Evolutionary conservation across 2,329 filamentous ascomycete genomes (phyloP), one percentile per base, ranked within the genome.

Genomic region (Sporothrix brunneoviolacea): DNA sequence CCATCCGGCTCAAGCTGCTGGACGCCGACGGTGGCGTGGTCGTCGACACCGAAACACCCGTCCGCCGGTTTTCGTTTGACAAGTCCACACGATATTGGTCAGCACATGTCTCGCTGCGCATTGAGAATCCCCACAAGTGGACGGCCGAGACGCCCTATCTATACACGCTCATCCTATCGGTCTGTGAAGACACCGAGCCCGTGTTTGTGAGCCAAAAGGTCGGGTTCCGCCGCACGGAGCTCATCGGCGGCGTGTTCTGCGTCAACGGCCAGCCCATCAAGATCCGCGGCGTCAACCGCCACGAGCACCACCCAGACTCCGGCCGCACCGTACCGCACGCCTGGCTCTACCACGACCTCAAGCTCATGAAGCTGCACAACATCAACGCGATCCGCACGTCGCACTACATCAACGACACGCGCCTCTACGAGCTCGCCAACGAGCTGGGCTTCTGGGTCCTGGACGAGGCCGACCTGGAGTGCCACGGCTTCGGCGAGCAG

Each of bases 311-410:
- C 58, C 81, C 82, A 0, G 66, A 68, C 27, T 74, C 75, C 27
- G 83, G 83, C 3, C 77, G 83, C 0, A 74, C 82, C 1, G 80
- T 86, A 0, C 81, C 82, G 0, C 64, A 77, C 9, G 77, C 82
- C 2, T 84, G 76, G 53, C 76, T 84, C 59, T 75, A 74, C 56
- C 65, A 70, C n/a, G 84, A 88, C 55, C 68, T 87, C 2, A 60
- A 83, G 2, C 67, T 82, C 4, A 88, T 87, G 83, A 87, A 88
- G 63, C 70, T 67, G 5, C 76, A 86, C 68, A 87, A 87, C 59
- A 74, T 87, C 65, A 88, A 88, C 57, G 81, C 83, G 1, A 71
- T 88, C 8, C 79, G 84, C 0, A 83, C 78, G 40, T 82, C 77
- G 2, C 84, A 88, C 60, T 82, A 88, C 53, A 79, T 82, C 1